phyloP scores from a whole-genome alignment of 768 basidiomycete species.

The Naematelia encephala region DNA sequence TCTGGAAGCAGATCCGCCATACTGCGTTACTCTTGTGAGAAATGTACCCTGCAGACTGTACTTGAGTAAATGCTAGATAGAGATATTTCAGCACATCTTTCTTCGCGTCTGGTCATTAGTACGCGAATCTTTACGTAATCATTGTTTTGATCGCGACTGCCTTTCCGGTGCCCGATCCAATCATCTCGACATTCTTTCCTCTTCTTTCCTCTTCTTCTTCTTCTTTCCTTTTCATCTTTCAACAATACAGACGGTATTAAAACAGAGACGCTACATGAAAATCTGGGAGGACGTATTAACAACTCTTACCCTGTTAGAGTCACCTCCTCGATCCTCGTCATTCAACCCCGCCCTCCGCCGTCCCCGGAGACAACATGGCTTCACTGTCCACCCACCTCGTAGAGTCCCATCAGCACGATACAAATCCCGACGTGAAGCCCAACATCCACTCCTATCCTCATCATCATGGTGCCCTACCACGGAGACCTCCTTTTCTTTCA shows the following conservation, averaged over 20 bases:
- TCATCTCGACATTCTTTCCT: too few species aligned
- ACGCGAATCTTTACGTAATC: not conserved
- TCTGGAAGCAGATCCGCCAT: conserved; percentile 16
- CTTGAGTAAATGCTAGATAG: too few species aligned
- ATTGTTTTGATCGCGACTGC: conserved; percentile 9
- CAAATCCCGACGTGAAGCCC: conserved; percentile 9
- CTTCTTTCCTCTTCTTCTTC: not conserved
- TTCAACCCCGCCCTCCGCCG: not conserved
- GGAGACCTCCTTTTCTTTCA: not conserved
- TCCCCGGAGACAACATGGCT: not conserved
- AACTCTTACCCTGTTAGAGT: too few species aligned
- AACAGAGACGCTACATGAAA: too few species aligned
- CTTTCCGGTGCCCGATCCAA: too few species aligned
- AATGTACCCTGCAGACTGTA: too few species aligned
- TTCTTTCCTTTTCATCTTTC: not conserved
- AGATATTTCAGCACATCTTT: too few species aligned
- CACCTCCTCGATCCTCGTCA: not conserved
- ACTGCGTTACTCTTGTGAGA: too few species aligned
- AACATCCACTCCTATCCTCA: not conserved
- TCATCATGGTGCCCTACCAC: not conserved
- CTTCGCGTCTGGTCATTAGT: too few species aligned
- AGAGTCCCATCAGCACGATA: conserved; percentile 35
- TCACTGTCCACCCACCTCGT: conserved; percentile 37
- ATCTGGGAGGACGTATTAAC: too few species aligned
- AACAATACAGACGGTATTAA: too few species aligned